Percentiles rank a stretch among this genome's conserved stretches.
Evolutionary conservation across 768 basidiomycete species (phyloP).

Genomic region (Leccinum rimulosum): DNA sequence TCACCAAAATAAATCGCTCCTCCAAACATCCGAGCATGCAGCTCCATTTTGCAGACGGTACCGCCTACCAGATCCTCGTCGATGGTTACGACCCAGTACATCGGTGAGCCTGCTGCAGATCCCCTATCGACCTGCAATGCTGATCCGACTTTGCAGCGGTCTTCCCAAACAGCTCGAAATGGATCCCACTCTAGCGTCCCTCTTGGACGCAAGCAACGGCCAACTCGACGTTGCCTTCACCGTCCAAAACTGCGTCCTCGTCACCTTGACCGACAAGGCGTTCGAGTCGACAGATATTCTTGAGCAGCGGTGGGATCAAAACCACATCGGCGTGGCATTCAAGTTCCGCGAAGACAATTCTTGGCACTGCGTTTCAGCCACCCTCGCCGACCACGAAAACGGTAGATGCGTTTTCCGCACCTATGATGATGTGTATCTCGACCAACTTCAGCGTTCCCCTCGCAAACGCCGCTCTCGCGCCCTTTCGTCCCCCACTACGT

Average conservation of each 20-base stretch:
- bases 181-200: constrained; percentile 38
- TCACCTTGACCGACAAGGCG: constrained; percentile 58
- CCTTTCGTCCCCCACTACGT: constrained; percentile 22
- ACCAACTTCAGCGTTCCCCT: constrained; percentile 42
- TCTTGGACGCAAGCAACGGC: constrained; percentile 40
- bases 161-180: constrained; percentile 61
- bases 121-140: neutral
- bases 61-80: constrained; percentile 50
- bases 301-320: constrained; percentile 35
- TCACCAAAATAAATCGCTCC: constrained; percentile 41
- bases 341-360: constrained; percentile 45
- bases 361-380: constrained; percentile 73
- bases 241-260: constrained; percentile 50
- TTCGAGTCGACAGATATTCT: constrained; percentile 39
- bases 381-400: constrained; percentile 49
- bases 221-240: constrained; percentile 36
- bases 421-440: constrained; percentile 60
- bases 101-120: constrained; percentile 26
- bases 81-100: constrained; percentile 60
- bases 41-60: constrained; percentile 45
- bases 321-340: constrained; percentile 45
- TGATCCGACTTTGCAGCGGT: constrained; percentile 30
- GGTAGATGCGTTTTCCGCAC: constrained; percentile 51
- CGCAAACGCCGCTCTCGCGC: constrained; percentile 33
- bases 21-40: constrained; percentile 45